Evolutionary conservation across 352 stramenopile species (phyloP), one percentile per base, ranked within the genome.

Genomic region (Saprolegnia diclina): DNA sequence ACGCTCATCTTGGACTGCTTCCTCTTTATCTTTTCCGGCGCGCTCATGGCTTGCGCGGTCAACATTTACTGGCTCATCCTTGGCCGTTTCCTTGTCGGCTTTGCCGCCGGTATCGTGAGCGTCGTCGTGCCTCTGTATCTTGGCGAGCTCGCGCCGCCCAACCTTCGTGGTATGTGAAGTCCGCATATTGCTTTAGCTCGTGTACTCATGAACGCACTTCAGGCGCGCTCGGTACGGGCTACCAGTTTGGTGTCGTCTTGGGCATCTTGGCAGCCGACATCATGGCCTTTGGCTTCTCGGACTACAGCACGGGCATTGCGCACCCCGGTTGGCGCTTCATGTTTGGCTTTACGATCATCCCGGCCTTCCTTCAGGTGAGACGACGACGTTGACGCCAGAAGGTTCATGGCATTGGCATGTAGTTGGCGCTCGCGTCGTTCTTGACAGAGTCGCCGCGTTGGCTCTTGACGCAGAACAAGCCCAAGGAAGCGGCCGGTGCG

Each of bases 61-160:
- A 82, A 85, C 74, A 87, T 90, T 26, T 88, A 88, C 76, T 81
- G 81, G 48, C 78, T 90, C 21, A 89, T 89, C 69, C 65, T 80
- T 59, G 82, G 82, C 16, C 81, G 82, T 40, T 90, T 90, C 72
- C 61, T 90, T 40, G 82, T 89, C 4, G 82, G 82, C 2, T 90
- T 89, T 67, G 80, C 82, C 1, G 81, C 80, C 4, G 82, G 82
- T 45, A 89, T 79, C 1, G 82, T 88, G 16, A 89, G 79, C 71
- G 82, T 90, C 53, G 79, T 90, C 61, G 82, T 90, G 37, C 82
- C 82, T 46, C 65, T 90, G 26, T 90, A 90, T 69, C 67, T 90
- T 24, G 82, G 82, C 24, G 82, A 90, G 61, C 72, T 90, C 0
- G 82, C 82, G 37, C 82, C 82, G 6, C 82, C 82, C 53, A 90